phyloP scores from a whole-genome alignment of 192 early-diverging fungal species.

The Kappamyces sp. region DNA sequence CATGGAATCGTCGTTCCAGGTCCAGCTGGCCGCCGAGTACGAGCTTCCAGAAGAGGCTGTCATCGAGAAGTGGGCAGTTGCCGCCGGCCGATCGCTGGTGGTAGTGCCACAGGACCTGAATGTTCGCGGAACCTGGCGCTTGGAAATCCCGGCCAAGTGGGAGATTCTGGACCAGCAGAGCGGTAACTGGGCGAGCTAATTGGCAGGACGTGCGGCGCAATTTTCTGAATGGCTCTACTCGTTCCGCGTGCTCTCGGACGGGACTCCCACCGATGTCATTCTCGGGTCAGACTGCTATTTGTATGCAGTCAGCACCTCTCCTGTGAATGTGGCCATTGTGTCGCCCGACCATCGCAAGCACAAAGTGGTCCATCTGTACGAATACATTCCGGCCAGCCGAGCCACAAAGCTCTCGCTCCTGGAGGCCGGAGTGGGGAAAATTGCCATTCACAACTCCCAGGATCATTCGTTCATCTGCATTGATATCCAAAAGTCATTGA shows the following conservation, averaged over 20 bases:
- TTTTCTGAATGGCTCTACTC: slow-evolving; percentile 67
- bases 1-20: slow-evolving; percentile 60
- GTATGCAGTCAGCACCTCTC: slow-evolving; percentile 56
- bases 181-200: not conserved
- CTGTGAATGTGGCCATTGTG: slow-evolving; percentile 52
- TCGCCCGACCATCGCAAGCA: slow-evolving; percentile 44
- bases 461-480: slow-evolving; percentile 51
- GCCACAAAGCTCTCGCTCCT: slow-evolving; percentile 18
- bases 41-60: slow-evolving; percentile 44
- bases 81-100: not conserved
- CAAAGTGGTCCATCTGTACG: slow-evolving; percentile 57
- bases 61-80: slow-evolving; percentile 49
- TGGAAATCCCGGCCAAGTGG: not conserved
- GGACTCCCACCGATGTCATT: slow-evolving; percentile 58
- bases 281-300: slow-evolving; percentile 44
- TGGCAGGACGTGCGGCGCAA: not conserved
- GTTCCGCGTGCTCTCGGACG: slow-evolving; percentile 60
- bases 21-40: slow-evolving; percentile 49
- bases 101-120: not conserved
- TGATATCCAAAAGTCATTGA: slow-evolving; percentile 4
- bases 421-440: slow-evolving; percentile 23
- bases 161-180: not conserved
- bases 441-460: slow-evolving; percentile 56
- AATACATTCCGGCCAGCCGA: slow-evolving; percentile 62
- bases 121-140: slow-evolving; percentile 1